Evolutionary conservation across 2,329 filamentous ascomycete genomes (phyloP), one percentile per base, ranked within the genome.

Genomic region (Sphaerulina musiva): DNA sequence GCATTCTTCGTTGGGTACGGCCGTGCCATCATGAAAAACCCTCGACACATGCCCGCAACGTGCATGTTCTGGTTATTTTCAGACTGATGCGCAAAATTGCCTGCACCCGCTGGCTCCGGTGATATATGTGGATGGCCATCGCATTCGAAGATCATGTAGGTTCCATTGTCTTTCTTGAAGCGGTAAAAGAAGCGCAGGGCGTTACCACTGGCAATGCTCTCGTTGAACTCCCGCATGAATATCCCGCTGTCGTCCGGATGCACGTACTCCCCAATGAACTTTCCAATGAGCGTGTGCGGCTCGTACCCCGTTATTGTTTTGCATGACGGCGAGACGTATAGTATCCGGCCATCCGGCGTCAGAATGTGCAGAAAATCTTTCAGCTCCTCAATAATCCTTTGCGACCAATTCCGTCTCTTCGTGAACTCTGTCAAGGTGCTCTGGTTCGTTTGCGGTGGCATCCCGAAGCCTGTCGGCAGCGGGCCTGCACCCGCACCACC

Each of bases 1-100:
- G 89, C 85, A 67, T 92, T 95, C 72, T 87, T 91, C 31, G 87
- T 95, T 4, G 89, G 90, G 69, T 96, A 95, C 1, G 88, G 88
- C 17, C 91, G 81, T 7, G 89, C 84, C 84, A 95, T 92, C 77
- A 97, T 87, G 69, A 96, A 96, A 63, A 96, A 89, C 38, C 91
- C 91, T 64, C 89, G 83, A 69, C 90, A 96, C 62, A 87, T 86
- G 1, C 83, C 80, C 2, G 82, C 79, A 4, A 59, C 80, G 2
- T 82, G 79, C 23, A 59, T 26, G 55, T 54, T 55, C 31, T 58
- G 51, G 44, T 56, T 56, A 31, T 56, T 56, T 2, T 55, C 59
- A 7, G 56, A 59, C 40, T 62, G 61, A 36, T 10, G 34, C 4
- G 60, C 62, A 44, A 62, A 62, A 3, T 51, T 48, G 20, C 51